Conservation (phyloP, 2,329 filamentous ascomycete genomes). For the Chaetomium sp. region DNA sequence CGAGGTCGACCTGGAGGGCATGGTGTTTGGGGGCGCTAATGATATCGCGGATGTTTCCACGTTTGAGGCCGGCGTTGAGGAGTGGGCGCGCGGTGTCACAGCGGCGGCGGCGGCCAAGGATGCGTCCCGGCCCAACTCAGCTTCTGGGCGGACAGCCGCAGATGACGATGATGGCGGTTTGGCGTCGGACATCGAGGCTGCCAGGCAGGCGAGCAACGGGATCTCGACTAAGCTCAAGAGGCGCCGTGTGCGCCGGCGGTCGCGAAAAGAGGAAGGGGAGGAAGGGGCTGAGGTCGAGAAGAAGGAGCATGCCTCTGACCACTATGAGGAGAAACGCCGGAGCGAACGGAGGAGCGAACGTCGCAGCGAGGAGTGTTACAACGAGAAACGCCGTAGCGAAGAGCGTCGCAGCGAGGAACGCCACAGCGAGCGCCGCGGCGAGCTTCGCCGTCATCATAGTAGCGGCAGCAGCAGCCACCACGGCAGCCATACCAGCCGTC, state of each 20-base stretch:
- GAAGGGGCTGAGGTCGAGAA: slow-evolving; percentile 25
- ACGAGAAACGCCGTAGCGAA: slow-evolving; percentile 13
- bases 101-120: slow-evolving; percentile 20
- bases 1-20: slow-evolving; percentile 34
- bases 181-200: slow-evolving; percentile 31
- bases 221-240: slow-evolving; percentile 45
- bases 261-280: slow-evolving; percentile 25
- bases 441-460: slow-evolving; percentile 11
- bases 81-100: slow-evolving; percentile 25
- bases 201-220: slow-evolving; percentile 30
- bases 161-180: slow-evolving; percentile 28
- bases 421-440: slow-evolving; percentile 16
- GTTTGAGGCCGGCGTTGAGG: slow-evolving; percentile 25
- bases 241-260: slow-evolving; percentile 35
- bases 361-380: slow-evolving; percentile 8
- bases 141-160: slow-evolving; percentile 25
- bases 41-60: slow-evolving; percentile 21
- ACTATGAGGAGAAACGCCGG: no score
- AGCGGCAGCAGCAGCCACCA: slow-evolving; percentile 6
- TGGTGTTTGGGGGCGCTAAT: slow-evolving; percentile 30
- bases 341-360: no score
- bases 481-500: slow-evolving; percentile 8
- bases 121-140: slow-evolving; percentile 11
- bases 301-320: no score
- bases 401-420: slow-evolving; percentile 4